These are phyloP conservation scores for Leishmania lainsoni DNA, from an alignment of 208 protist species.

Conservation along the genomic window DNA sequence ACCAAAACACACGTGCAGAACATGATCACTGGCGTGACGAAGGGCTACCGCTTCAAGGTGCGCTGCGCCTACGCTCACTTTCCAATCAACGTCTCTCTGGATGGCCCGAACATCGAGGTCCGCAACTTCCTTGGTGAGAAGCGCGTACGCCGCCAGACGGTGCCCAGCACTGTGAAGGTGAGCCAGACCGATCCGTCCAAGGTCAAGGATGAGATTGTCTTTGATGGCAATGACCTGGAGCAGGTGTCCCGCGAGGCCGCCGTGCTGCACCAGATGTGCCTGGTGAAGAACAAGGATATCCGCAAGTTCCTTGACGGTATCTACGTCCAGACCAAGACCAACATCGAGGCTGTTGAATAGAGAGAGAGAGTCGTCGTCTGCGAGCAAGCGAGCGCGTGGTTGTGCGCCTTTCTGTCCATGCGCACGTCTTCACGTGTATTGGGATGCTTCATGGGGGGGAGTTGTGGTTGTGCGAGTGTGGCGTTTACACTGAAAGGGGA, in stretches of 20 bases:
- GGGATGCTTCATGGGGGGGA: not conserved
- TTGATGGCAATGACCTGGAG: slow-evolving; percentile 96
- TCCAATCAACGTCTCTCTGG: slow-evolving; percentile 97
- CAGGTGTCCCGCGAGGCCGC: slow-evolving; percentile 94
- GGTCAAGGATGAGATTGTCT: slow-evolving; percentile 98
- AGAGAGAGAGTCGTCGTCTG: slow-evolving; percentile 6
- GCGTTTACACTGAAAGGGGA: not conserved
- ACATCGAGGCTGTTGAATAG: slow-evolving; percentile 78
- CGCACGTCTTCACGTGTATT: not conserved
- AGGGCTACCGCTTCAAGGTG: slow-evolving; percentile 99
- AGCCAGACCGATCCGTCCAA: slow-evolving; percentile 78
- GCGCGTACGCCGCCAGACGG: slow-evolving; percentile 88
- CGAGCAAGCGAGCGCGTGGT: not conserved
- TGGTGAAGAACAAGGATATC: slow-evolving; percentile 99
- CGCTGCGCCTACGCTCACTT: slow-evolving; percentile 99
- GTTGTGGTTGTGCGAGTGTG: not conserved
- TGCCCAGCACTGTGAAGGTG: slow-evolving; percentile 92
- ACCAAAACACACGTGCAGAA: slow-evolving; percentile 97
- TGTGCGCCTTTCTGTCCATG: not conserved
- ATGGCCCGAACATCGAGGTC: slow-evolving; percentile 96
- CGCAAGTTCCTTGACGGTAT: slow-evolving; percentile 99
- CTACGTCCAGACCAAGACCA: slow-evolving; percentile 97
- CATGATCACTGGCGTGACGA: slow-evolving; percentile 99
- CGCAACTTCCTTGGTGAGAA: slow-evolving; percentile 99
- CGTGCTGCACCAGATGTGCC: slow-evolving; percentile 94